Base-by-base conservation (phyloP, 495 filamentous ascomycete species). In the Tuber calosporum region DNA sequence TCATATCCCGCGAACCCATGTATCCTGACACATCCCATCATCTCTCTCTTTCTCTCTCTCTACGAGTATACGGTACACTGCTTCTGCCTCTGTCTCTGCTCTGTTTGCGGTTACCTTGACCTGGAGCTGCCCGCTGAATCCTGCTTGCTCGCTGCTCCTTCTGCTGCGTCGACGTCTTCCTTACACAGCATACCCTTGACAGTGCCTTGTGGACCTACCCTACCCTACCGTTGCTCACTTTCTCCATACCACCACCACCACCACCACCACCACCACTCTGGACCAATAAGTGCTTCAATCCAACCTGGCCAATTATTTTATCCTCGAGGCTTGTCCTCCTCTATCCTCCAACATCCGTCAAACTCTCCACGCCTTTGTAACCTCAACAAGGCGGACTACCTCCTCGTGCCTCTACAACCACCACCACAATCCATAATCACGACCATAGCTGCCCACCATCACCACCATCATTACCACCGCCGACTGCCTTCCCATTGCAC, bases 21-120 rank as follows among this genome's bases (percentile, higher is more conserved):
- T 62, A 62, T 62, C 53, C 26, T 34, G 53, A 62, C 53, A 62
- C 53, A 62, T 62, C 53, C 53, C 53, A 62, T 62, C 53, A 11
- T 17, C 53, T 62, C 1, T 62, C 53, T 62, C 26, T 26, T 62
- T 34, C 53, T 34, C 26, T 26, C 6, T 48, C 43, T 48, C 43
- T 39, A 8, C n/a, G n/a, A n/a, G n/a, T n/a, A n/a, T n/a, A n/a
- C n/a, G n/a, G n/a, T n/a, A n/a, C 48, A 53, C 48, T 53, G 26
- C 26, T 30, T 34, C 53, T 34, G 53, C 53, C 20, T 45, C 43
- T 26, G 48, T 9, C 53, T 34, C 53, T 34, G 53, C 13, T 62
- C 53, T 30, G 53, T 62, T 62, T 13, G 17, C 53, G 5, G 26
- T 34, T 34, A 34, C 53, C 26, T 62, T 62, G 19, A 62, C 30